A percentile compares a stretch with the other conserved stretches of the same genome.
phyloP scores from a whole-genome alignment of 345 rosid species.

The Citrus hindsii region DNA sequence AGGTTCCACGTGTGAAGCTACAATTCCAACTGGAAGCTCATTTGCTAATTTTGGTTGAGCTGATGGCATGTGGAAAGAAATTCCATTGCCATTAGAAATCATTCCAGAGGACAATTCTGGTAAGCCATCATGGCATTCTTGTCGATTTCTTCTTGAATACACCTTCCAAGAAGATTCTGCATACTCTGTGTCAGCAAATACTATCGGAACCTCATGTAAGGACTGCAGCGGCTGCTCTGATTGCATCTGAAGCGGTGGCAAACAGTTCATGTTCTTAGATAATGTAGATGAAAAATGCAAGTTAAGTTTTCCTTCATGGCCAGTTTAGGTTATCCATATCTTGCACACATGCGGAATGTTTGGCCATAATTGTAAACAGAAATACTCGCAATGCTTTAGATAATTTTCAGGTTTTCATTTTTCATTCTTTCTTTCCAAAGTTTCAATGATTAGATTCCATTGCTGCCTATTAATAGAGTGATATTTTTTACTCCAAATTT shows the following conservation, averaged over 20 bases:
- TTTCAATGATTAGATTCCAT: no score
- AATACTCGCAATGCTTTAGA: no score
- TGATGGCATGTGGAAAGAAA: neutral
- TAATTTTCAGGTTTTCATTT: no score
- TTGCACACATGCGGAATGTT: no score
- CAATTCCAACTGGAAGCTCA: no score
- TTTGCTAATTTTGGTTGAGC: no score
- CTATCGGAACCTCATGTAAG: slow-evolving; percentile 28
- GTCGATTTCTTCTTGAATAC: neutral
- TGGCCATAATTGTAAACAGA: no score
- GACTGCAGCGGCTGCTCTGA: slow-evolving; percentile 30
- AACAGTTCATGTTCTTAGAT: slow-evolving; percentile 17
- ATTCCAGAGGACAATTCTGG: neutral
- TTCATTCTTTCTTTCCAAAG: no score
- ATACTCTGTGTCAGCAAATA: slow-evolving; percentile 1
- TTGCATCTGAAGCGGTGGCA: slow-evolving; percentile 22
- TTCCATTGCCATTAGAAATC: neutral
- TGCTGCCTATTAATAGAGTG: no score
- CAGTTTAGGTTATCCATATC: no score
- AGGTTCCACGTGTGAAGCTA: no score
- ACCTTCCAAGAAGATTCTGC: neutral
- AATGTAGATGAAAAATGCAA: slow-evolving; percentile 16
- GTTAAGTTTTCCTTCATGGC: slow-evolving; percentile 7
- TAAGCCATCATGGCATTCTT: neutral
- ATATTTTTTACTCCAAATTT: neutral